Conservation (phyloP, 2,329 filamentous ascomycete genomes). For the Periconia sp. region DNA sequence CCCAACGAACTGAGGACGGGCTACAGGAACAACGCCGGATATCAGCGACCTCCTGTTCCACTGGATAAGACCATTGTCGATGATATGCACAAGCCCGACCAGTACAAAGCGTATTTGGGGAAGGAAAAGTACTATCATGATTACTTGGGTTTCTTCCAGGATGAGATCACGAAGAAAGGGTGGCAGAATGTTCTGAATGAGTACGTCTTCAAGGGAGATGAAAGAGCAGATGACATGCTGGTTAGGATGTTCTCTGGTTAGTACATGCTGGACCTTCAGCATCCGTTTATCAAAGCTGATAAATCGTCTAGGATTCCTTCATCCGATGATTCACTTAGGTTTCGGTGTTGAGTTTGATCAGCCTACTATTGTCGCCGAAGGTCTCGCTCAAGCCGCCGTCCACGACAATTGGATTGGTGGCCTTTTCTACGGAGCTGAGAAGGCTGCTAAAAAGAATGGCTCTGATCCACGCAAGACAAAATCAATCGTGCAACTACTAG, state of each 20-base stretch:
- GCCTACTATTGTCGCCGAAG: constrained; percentile 81
- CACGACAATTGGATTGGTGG: constrained; percentile 64
- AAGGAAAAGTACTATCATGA: constrained; percentile 71
- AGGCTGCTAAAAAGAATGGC: constrained; percentile 45
- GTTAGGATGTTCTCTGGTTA: constrained; percentile 69
- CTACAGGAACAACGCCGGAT: constrained; percentile 69
- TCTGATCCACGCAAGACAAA: constrained; percentile 23
- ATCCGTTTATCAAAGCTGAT: neutral
- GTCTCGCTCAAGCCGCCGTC: constrained; percentile 75
- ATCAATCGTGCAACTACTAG: constrained; percentile 65
- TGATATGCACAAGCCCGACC: constrained; percentile 62
- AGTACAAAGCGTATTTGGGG: constrained; percentile 67
- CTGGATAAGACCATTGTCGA: constrained; percentile 59
- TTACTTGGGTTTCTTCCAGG: constrained; percentile 78
- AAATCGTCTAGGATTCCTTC: constrained; percentile 64
- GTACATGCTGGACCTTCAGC: constrained; percentile 15
- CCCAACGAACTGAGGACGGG: constrained; percentile 64
- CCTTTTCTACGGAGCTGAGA: constrained; percentile 63
- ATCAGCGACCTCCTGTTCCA: constrained; percentile 65
- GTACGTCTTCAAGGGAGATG: constrained; percentile 72
- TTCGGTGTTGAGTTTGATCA: constrained; percentile 85
- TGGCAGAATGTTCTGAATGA: constrained; percentile 68
- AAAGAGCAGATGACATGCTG: constrained; percentile 71
- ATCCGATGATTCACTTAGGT: constrained; percentile 84
- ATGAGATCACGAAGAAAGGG: constrained; percentile 69